phyloP scores from a whole-genome alignment of 148 eudicot genomes.

The Persicaria maculosa region DNA sequence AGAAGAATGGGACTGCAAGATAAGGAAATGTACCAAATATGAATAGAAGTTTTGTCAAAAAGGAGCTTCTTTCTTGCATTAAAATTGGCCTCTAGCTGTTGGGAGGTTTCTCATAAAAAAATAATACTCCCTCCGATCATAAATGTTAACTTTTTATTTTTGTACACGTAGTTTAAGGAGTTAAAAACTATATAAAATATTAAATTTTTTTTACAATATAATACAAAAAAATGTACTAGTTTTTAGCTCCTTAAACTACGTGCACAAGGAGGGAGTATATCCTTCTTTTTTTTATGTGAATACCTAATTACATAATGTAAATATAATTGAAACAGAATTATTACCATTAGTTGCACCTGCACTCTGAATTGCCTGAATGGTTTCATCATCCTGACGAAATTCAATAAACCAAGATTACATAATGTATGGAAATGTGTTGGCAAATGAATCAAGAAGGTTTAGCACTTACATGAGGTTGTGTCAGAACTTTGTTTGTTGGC shows the following conservation, averaged over 20 bases:
- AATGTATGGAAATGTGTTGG: neutral
- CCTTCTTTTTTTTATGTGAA: neutral
- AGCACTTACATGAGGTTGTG: neutral
- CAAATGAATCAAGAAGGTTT: neutral
- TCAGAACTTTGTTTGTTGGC: constrained; percentile 13
- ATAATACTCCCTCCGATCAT: no score
- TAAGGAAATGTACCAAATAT: neutral
- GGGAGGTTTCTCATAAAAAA: neutral
- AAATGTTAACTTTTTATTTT: no score
- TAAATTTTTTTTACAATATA: no score
- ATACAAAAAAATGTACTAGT: no score
- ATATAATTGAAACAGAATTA: neutral
- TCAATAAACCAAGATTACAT: neutral
- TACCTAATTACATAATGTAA: neutral
- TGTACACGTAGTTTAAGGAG: no score
- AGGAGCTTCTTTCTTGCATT: neutral
- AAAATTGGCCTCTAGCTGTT: neutral
- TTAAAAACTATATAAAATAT: no score
- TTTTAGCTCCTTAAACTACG: no score
- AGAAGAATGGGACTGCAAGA: neutral
- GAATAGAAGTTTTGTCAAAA: neutral
- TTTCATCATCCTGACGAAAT: constrained; percentile 23
- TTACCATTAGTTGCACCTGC: neutral
- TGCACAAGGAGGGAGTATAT: no score
- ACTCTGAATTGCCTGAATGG: constrained; percentile 20